Base-by-base conservation (phyloP, 306 rosid genomes). In the Quercus mongolica region DNA sequence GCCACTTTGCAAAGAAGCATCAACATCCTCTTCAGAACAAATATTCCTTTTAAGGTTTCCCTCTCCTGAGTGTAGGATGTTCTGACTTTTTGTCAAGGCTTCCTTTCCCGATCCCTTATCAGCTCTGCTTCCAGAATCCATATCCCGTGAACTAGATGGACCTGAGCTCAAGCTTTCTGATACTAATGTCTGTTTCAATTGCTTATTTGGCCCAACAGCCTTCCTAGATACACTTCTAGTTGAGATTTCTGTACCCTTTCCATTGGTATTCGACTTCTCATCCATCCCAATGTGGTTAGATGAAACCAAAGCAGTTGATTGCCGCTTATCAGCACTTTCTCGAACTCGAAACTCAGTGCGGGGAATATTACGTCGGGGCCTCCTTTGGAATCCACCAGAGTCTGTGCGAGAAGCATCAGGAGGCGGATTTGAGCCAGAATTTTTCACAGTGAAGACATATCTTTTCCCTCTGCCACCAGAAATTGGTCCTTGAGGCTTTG, bases 1-100 rank as follows among this genome's bases (percentile, higher is more conserved):
- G 30, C 99, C 99, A 79, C 99, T 95, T 76, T 91, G 97, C 87
- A 92, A 65, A 80, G 98, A 92, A 78, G 92, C 92, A 76, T 92
- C 94, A 63, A 82, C 93, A 80, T 90, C 97, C 61, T 92, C 97
- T 84, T 85, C 97, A 64, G 93, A 89, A 86, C 88, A 81, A 69
- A 90, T 78, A 78, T 89, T 90, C 80, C 91, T 90, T 80, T 92
- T 92, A 59, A 88, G 93, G 80, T 83, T 91, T 78, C 89, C 89
- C 74, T 92, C 94, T 79, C 97, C 91, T 75, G 89, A 71, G 35
- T 85, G 88, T 38, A 82, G 81, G 78, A 83, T 65, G 78, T 65
- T 80, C 68, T 78, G 96, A 86, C 73, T 72, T 88, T 84, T 90
- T 18, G 83, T 49, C 38, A 64, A 69, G 31, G 85, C 62, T 67